Base-by-base conservation (phyloP, 352 stramenopile species). In the Phytophthora rubi region DNA sequence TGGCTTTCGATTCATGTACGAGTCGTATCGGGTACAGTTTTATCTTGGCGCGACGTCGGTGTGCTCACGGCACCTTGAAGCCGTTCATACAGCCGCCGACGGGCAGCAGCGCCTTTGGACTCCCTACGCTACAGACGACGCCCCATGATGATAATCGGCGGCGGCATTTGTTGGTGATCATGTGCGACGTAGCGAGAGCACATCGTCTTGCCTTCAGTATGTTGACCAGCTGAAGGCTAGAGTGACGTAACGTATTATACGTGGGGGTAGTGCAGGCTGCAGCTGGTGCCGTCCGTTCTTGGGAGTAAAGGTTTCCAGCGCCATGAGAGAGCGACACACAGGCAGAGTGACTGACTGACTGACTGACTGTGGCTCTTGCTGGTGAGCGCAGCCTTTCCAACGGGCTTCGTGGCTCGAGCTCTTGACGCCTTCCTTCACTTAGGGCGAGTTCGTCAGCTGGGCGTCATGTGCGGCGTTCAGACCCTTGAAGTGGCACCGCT, bases 191-290 rank as follows among this genome's bases (percentile, higher is more conserved):
- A 12, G 18, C 45, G 45, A 52, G 18, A n/a, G 5, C 10, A 9
- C 45, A 52, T 30, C 21, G 44, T 62, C 61, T 62, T 62, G 52
- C 8, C 32, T 48, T 48, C 28, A 65, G 55, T 70, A 70, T 65
- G 56, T 70, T 58, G 63, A 70, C 63, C 63, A 70, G 55, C 65
- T 65, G 47, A 70, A 65, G 15, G 2, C 15, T 6, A 0, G 15
- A 9, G 39, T 48, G 39, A 48, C 15, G 39, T 37, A 23, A 47
- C 8, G 26, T 26, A 42, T 13, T 16, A 13, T 42, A 16, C 35
- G 23, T 26, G 23, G 23, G 23, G 32, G 32, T 10, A 37, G 9
- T 42, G 5, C 35, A 16, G 23, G 23, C 23, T 16, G 28, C 15
- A 26, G 32, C 26, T 45, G 51, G 13, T 47, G 39, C 10, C 15